These are phyloP conservation scores for Blastobotrys serpentis DNA, from an alignment of 1,139 yeast genomes.

Conservation along the genomic window DNA sequence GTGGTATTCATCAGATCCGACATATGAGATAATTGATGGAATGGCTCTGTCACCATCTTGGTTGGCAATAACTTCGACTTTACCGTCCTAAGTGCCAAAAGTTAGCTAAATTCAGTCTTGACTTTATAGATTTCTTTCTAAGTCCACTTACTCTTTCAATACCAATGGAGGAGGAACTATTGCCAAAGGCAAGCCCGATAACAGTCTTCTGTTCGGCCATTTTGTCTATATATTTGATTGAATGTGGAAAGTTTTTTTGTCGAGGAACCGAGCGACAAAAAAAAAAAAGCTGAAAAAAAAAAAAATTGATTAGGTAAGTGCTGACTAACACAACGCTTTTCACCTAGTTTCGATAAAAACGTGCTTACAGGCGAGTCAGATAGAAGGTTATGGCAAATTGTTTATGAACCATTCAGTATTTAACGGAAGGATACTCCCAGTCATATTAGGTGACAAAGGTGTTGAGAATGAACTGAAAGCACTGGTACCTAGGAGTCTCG, in stretches of 20 bases:
- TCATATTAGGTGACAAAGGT: no score
- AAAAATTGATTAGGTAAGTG: neutral
- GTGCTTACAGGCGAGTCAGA: no score
- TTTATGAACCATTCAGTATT: no score
- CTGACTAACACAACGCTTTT: neutral
- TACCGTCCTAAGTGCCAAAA: slow-evolving; percentile 61
- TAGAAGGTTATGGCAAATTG: no score
- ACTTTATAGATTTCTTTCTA: no score
- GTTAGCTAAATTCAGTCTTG: slow-evolving; percentile 31
- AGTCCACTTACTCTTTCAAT: slow-evolving; percentile 59
- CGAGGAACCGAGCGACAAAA: slow-evolving; percentile 7
- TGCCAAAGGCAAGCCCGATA: slow-evolving; percentile 95
- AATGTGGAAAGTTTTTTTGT: slow-evolving; percentile 11
- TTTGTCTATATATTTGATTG: neutral
- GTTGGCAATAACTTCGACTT: slow-evolving; percentile 96
- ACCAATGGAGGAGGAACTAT: slow-evolving; percentile 93
- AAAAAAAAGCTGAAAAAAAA: slow-evolving; percentile 2
- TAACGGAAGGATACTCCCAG: no score
- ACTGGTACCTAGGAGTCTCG: no score
- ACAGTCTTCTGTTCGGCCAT: slow-evolving; percentile 45
- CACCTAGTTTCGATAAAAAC: no score
- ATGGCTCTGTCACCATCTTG: slow-evolving; percentile 99
- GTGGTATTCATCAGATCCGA: slow-evolving; percentile 93
- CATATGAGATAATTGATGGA: slow-evolving; percentile 88
- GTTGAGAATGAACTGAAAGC: no score